Conservation (phyloP, 2,329 filamentous ascomycete genomes). For the Macrophomina pseudophaseolina region DNA sequence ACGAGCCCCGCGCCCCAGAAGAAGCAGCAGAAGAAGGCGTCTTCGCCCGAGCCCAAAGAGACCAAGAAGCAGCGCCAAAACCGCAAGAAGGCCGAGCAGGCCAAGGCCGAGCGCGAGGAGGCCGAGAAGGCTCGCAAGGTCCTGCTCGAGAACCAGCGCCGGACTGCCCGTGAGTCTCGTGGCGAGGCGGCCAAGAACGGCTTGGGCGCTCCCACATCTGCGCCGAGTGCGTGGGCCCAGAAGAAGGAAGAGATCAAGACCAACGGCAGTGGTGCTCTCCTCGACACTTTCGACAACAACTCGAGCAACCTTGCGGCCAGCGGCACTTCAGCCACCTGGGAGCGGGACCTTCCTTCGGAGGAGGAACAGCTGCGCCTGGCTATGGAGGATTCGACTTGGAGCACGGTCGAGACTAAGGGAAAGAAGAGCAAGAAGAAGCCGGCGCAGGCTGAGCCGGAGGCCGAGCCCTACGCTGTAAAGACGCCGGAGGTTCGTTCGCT, state of each 20-base stretch:
- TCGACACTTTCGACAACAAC: constrained; percentile 57
- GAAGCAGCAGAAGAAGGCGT: constrained; percentile 64
- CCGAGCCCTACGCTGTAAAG: constrained; percentile 42
- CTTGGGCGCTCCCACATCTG: constrained; percentile 52
- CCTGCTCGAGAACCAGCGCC: constrained; percentile 81
- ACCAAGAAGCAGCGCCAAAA: constrained; percentile 97
- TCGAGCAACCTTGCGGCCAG: constrained; percentile 45
- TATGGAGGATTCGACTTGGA: constrained; percentile 63
- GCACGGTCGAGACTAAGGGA: constrained; percentile 60
- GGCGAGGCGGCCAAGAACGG: constrained; percentile 85
- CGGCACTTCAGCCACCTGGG: constrained; percentile 51
- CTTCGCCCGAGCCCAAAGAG: constrained; percentile 60
- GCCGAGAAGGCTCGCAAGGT: constrained; percentile 78
- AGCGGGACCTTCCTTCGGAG: constrained; percentile 58
- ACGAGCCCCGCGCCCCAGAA: constrained; percentile 58
- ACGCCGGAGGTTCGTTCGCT: constrained; percentile 41
- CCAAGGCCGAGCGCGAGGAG: constrained; percentile 75
- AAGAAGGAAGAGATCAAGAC: constrained; percentile 31
- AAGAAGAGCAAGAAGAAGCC: constrained; percentile 62
- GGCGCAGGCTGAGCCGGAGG: constrained; percentile 32
- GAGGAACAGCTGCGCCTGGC: constrained; percentile 64
- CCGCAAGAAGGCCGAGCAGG: constrained; percentile 82
- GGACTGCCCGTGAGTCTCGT: constrained; percentile 79
- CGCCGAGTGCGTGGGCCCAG: constrained; percentile 62
- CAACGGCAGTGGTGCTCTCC: constrained; percentile 40